Evolutionary conservation across 192 early-diverging fungal species (phyloP).

Genomic region (Bifiguratus adelaidae): DNA sequence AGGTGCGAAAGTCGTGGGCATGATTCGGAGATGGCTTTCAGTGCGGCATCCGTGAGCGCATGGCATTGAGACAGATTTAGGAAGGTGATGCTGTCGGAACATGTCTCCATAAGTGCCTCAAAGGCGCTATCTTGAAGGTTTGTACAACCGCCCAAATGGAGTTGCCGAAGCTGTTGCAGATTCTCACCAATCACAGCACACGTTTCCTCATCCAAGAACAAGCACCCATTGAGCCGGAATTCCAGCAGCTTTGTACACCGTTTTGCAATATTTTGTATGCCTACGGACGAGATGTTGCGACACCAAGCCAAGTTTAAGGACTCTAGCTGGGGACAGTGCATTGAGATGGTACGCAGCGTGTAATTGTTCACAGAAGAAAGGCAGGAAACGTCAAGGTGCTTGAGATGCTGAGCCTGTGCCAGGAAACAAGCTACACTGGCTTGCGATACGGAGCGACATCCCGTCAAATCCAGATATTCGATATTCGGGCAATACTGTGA

Average conservation of each 20-base stretch:
- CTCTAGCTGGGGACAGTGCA: slow-evolving; percentile 20
- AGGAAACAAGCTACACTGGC: slow-evolving; percentile 27
- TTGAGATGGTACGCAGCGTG: slow-evolving; percentile 24
- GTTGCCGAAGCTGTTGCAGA: slow-evolving; percentile 23
- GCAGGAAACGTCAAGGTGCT: slow-evolving; percentile 25
- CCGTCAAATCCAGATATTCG: slow-evolving; percentile 17
- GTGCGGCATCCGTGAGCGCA: slow-evolving; percentile 18
- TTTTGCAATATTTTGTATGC: slow-evolving; percentile 14
- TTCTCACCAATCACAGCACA: slow-evolving; percentile 22
- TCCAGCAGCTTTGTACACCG: slow-evolving; percentile 23
- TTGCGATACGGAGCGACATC: slow-evolving; percentile 22
- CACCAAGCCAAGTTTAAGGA: slow-evolving; percentile 38
- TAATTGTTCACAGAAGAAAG: slow-evolving; percentile 25
- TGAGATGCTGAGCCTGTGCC: slow-evolving; percentile 14
- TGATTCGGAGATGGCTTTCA: slow-evolving; percentile 17
- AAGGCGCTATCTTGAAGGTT: slow-evolving; percentile 24
- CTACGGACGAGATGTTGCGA: slow-evolving; percentile 27
- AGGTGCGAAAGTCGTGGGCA: slow-evolving; percentile 25
- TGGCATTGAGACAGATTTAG: slow-evolving; percentile 31
- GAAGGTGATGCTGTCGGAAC: slow-evolving; percentile 14
- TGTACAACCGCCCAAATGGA: slow-evolving; percentile 27
- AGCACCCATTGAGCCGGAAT: slow-evolving; percentile 31
- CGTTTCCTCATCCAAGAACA: slow-evolving; percentile 24
- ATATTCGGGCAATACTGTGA: slow-evolving; percentile 23
- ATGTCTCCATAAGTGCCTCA: slow-evolving; percentile 14